Evolutionary conservation across 768 basidiomycete species (phyloP).

Genomic region (Xanthoconium stramineum): DNA sequence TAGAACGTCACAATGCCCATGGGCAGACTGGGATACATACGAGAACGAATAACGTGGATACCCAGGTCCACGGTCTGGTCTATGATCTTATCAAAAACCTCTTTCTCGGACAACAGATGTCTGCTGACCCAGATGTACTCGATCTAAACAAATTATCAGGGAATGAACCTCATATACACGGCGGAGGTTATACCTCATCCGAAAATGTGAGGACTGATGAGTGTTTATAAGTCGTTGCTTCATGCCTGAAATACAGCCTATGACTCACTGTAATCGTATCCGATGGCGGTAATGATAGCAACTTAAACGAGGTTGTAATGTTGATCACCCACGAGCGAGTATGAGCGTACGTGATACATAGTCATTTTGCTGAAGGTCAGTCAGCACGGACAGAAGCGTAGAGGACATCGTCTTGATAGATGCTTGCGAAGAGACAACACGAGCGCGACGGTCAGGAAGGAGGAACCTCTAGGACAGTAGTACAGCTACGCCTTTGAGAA

Average conservation of each 20-base stretch:
- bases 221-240: neutral
- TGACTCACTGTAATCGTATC: neutral
- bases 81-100: no score
- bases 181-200: neutral
- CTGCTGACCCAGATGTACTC: no score
- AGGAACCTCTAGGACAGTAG: neutral
- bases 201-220: constrained; percentile 8
- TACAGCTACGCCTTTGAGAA: no score
- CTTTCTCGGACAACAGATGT: no score
- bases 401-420: no score
- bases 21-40: neutral
- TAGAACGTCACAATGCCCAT: neutral
- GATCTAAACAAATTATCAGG: neutral
- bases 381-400: no score
- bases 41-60: neutral
- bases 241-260: neutral
- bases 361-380: no score
- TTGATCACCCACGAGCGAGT: neutral
- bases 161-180: no score
- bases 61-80: no score
- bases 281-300: neutral
- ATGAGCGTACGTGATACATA: neutral
- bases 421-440: no score
- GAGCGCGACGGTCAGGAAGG: neutral
- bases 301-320: neutral